Conservation (phyloP, 1,139 yeast species). For the Insectozyma bohioensis region DNA sequence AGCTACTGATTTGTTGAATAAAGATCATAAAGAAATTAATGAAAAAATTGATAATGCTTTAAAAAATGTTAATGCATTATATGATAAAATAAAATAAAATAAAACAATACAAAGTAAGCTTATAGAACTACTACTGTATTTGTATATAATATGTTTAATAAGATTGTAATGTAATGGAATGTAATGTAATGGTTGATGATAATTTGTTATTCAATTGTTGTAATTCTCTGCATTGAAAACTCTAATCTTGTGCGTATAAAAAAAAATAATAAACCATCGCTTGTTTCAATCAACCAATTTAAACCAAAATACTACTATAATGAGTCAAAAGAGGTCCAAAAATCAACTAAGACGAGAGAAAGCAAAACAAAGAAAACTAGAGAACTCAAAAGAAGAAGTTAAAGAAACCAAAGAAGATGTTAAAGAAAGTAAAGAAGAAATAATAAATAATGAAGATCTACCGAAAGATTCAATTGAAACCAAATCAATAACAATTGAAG, state of each 20-base stretch:
- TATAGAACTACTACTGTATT: too few relatives aligned
- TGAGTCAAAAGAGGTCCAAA: conserved; percentile 43
- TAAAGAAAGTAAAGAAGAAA: neutral
- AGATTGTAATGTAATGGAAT: too few relatives aligned
- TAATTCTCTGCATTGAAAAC: too few relatives aligned
- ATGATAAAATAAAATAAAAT: conserved; percentile 1
- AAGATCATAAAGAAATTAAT: conserved; percentile 30
- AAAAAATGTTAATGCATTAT: conserved; percentile 17
- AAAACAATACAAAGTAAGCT: too few relatives aligned
- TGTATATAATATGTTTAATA: conserved; percentile 1
- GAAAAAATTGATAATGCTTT: conserved; percentile 27
- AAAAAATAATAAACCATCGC: too few relatives aligned
- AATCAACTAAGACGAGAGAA: conserved; percentile 66
- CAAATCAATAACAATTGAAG: conserved; percentile 6
- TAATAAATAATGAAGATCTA: conserved; percentile 1
- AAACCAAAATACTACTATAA: too few relatives aligned
- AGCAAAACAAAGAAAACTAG: conserved; percentile 49
- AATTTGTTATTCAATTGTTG: too few relatives aligned
- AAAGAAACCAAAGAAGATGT: neutral
- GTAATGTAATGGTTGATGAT: too few relatives aligned
- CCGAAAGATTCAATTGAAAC: conserved; percentile 2
- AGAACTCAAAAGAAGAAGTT: conserved; percentile 1
- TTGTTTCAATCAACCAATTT: too few relatives aligned
- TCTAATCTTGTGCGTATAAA: too few relatives aligned
- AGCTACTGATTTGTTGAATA: conserved; percentile 27